phyloP scores from a whole-genome alignment of 345 rosid genomes.

The Combretum micranthum region DNA sequence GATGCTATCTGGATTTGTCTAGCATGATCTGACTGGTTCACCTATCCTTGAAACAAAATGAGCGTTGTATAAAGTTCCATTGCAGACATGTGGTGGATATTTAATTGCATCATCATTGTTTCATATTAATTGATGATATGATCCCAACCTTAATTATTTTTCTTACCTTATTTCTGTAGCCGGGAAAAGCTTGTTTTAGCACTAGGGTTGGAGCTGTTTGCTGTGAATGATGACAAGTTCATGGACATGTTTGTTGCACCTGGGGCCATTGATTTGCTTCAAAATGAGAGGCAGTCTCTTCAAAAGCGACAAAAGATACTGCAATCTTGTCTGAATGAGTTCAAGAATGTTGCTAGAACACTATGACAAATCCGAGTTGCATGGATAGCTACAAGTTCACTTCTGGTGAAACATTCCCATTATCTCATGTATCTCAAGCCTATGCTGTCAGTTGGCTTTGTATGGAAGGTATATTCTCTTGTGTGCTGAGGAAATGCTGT shows the following conservation, averaged over 20 bases:
- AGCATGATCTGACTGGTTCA: too few species aligned
- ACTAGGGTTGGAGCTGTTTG: conserved; percentile 79
- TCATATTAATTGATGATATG: neutral
- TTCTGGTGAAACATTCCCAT: conserved; percentile 5
- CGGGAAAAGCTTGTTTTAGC: conserved; percentile 78
- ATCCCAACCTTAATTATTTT: neutral
- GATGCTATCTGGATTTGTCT: too few species aligned
- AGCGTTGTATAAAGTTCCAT: too few species aligned
- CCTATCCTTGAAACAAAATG: too few species aligned
- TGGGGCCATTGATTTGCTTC: conserved; percentile 72
- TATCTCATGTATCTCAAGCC: conserved; percentile 21
- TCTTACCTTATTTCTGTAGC: conserved; percentile 23
- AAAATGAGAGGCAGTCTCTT: conserved; percentile 62
- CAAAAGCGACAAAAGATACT: conserved; percentile 86
- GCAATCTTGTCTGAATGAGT: conserved; percentile 80
- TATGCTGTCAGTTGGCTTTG: too few species aligned
- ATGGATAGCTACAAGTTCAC: conserved; percentile 2
- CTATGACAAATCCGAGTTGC: conserved; percentile 29
- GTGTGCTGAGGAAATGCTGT: too few species aligned
- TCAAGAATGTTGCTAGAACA: conserved; percentile 65
- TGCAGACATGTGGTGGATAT: too few species aligned
- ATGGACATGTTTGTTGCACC: conserved; percentile 97
- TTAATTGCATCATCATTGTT: neutral
- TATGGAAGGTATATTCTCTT: too few species aligned
- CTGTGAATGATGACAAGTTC: conserved; percentile 80